Percentiles rank a stretch among this genome's conserved stretches.
phyloP scores from a whole-genome alignment of 2,329 filamentous ascomycete species.

The Colletotrichum orchidophilum region DNA sequence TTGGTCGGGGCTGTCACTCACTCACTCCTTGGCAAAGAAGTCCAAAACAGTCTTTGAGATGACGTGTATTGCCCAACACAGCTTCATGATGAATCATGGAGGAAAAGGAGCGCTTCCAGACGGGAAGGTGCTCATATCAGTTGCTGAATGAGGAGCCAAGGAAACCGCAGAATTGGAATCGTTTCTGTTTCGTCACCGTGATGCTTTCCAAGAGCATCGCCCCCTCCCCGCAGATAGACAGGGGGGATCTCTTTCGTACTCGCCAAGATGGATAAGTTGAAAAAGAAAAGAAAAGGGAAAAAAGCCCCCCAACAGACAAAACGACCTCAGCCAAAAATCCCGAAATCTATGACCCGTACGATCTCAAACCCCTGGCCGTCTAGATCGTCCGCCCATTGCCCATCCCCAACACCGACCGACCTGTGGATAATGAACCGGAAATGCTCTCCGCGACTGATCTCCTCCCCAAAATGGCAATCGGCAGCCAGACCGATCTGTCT shows the following conservation, averaged over 20 bases:
- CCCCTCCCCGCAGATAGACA: neutral
- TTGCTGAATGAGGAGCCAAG: neutral
- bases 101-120: neutral
- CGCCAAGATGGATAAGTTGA: neutral
- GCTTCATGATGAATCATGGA: neutral
- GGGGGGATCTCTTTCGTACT: neutral
- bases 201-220: neutral
- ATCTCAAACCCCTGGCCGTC: neutral
- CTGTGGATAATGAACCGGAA: neutral
- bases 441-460: neutral
- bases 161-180: neutral
- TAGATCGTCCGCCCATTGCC: neutral
- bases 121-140: neutral
- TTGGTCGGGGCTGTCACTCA: neutral
- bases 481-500: slow-evolving; percentile 3
- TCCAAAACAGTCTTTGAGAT: neutral
- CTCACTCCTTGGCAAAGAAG: neutral
- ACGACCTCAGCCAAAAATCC: neutral
- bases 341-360: neutral
- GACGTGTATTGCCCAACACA: neutral
- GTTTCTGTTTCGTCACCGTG: slow-evolving; percentile 14
- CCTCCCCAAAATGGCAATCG: neutral
- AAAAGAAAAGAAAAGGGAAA: neutral
- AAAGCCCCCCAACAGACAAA: too few species aligned
- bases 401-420: neutral